Conservation (phyloP, 1,284 basidiomycete species). For the Rhizoctonia solani region DNA sequence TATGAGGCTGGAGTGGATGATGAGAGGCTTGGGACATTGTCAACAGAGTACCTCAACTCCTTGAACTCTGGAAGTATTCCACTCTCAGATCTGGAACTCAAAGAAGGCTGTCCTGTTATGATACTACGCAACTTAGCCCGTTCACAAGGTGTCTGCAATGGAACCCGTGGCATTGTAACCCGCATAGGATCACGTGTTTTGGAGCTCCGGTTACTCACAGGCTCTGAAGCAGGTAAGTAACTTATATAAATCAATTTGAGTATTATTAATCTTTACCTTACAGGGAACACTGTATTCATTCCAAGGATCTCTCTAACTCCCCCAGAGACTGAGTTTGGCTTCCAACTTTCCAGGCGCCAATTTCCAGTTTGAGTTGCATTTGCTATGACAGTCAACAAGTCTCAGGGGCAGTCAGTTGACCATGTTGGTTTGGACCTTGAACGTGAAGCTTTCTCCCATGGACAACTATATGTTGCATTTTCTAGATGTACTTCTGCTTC, state of each 20-base stretch:
- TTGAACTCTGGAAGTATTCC: conserved; percentile 45
- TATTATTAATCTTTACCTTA: neutral
- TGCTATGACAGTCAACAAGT: conserved; percentile 52
- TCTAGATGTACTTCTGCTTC: conserved; percentile 34
- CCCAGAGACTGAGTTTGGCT: conserved; percentile 42
- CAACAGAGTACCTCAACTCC: conserved; percentile 41
- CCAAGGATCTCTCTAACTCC: conserved; percentile 44
- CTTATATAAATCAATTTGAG: neutral
- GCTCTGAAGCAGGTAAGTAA: conserved; percentile 42
- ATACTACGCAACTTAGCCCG: conserved; percentile 47
- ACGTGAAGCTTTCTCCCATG: conserved; percentile 35
- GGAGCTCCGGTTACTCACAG: conserved; percentile 43
- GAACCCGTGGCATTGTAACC: conserved; percentile 43
- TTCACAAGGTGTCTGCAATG: conserved; percentile 48
- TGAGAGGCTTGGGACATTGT: conserved; percentile 30
- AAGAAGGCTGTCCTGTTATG: conserved; percentile 46
- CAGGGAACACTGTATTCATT: conserved; percentile 43
- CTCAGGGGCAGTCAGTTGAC: conserved; percentile 51
- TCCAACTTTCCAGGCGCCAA: conserved; percentile 44
- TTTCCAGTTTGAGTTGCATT: conserved; percentile 51
- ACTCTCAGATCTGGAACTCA: conserved; percentile 44
- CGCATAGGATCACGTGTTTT: conserved; percentile 41
- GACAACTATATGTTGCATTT: conserved; percentile 39
- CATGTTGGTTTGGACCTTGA: conserved; percentile 38
- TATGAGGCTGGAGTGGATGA: conserved; percentile 40